Evolutionary conservation across 2,329 filamentous ascomycete genomes (phyloP).

Genomic region (Penicillium sp.): DNA sequence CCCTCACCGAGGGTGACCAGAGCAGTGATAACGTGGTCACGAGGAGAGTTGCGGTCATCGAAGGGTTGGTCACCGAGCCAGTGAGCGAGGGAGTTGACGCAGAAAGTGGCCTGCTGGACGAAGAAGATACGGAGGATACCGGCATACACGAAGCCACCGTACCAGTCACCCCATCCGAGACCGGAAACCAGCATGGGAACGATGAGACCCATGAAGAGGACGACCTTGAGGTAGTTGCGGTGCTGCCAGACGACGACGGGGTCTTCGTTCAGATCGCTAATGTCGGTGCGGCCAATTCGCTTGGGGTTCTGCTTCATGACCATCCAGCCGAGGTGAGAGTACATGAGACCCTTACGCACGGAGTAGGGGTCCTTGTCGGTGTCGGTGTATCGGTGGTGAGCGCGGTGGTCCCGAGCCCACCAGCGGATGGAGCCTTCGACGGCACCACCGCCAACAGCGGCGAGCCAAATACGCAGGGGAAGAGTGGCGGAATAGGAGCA

Average conservation of each 20-base stretch:
- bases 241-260: slow-evolving; percentile 85
- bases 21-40: slow-evolving; percentile 84
- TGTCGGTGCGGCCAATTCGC: slow-evolving; percentile 82
- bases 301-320: slow-evolving; percentile 91
- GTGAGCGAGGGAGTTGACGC: slow-evolving; percentile 86
- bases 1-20: slow-evolving; percentile 83
- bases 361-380: slow-evolving; percentile 92
- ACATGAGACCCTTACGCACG: slow-evolving; percentile 82
- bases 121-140: slow-evolving; percentile 86
- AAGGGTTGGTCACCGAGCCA: slow-evolving; percentile 92
- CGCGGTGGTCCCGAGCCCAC: slow-evolving; percentile 85
- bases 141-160: slow-evolving; percentile 79
- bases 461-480: slow-evolving; percentile 79
- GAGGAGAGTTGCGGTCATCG: slow-evolving; percentile 87
- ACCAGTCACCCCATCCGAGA: slow-evolving; percentile 77
- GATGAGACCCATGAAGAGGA: slow-evolving; percentile 73
- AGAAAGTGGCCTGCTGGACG: slow-evolving; percentile 90
- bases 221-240: slow-evolving; percentile 79
- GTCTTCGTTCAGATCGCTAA: slow-evolving; percentile 84
- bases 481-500: slow-evolving; percentile 76
- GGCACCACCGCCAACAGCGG: slow-evolving; percentile 77
- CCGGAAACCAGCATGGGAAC: slow-evolving; percentile 76
- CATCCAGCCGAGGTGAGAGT: slow-evolving; percentile 89
- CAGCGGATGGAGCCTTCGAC: slow-evolving; percentile 84
- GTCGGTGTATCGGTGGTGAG: slow-evolving; percentile 89